Evolutionary conservation across 345 rosid species (phyloP), one percentile per base, ranked within the genome.

Genomic region (Mercurialis annua): DNA sequence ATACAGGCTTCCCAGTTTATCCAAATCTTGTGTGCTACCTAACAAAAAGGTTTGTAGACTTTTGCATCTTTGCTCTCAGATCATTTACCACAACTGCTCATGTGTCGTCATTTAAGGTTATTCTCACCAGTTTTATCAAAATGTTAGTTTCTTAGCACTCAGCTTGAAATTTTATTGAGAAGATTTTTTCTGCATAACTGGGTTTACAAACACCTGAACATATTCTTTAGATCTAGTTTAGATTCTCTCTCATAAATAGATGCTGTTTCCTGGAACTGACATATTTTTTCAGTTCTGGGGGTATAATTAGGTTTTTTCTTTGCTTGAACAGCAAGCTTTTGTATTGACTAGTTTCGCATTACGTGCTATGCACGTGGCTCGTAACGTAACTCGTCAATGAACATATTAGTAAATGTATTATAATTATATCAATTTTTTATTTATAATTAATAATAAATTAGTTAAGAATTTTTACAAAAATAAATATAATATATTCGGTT

Each of bases 31-130:
- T 36, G 66, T 65, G 16, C 33, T 16, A 49, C 70, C 73, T 53
- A 63, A 53, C 21, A 74, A 64, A 66, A 86, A 82, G 87, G 88
- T 86, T 17, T 30, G 66, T 21, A 33, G n/a, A 58, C 20, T 57
- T 38, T 57, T 57, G 36, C 7, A 29, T 66, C 27, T 44, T 24
- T 71, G 20, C 52, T 33, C 20, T 52, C 15, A 21, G 3, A 8
- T 14, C 14, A 12, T 29, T 36, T 24, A n/a, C 17, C 26, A 34
- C 17, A 53, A 18, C 30, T 40, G 15, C 10, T 31, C 31, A 17
- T 51, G 1, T 24, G 11, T 14, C 18, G 34, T 18, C 47, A 1
- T 33, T 49, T 6, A 6, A 14, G 58, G 23, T 30, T 9, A 16
- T 27, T 29, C 42, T 47, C 30, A 51, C 34, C 21, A 1, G 52